Conservation (phyloP, 176 grass and related monocot species). For the Triticum dicoccoides region DNA sequence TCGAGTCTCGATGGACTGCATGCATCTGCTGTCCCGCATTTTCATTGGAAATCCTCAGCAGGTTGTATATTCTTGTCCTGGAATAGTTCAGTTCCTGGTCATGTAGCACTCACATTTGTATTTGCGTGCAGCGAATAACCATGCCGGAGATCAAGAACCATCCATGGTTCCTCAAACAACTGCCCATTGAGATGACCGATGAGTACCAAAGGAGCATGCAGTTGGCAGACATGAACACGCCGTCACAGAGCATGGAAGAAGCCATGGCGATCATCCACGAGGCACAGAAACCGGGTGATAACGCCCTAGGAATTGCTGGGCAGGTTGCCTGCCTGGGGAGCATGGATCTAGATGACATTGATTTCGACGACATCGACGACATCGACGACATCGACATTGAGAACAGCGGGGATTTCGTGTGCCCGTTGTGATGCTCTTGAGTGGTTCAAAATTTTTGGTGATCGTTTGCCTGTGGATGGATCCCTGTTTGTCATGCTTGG, state of each 20-base stretch:
- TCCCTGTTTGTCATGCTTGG: neutral
- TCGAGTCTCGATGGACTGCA: slow-evolving; percentile 67
- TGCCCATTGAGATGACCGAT: neutral
- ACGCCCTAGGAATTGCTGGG: slow-evolving; percentile 21
- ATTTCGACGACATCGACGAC: slow-evolving; percentile 69
- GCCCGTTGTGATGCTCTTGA: slow-evolving; percentile 36
- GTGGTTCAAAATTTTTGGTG: slow-evolving; percentile 8
- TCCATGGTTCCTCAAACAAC: neutral
- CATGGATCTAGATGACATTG: slow-evolving; percentile 78
- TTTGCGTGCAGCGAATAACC: slow-evolving; percentile 58
- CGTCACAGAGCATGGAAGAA: slow-evolving; percentile 65
- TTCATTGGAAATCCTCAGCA: slow-evolving; percentile 85
- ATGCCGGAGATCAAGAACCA: slow-evolving; percentile 42
- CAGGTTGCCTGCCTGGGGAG: slow-evolving; percentile 53
- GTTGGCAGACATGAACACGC: slow-evolving; percentile 28
- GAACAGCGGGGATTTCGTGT: slow-evolving; percentile 74
- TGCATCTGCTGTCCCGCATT: slow-evolving; percentile 75
- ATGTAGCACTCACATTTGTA: neutral
- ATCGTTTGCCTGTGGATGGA: neutral
- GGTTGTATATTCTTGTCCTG: slow-evolving; percentile 25
- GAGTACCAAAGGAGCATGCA: slow-evolving; percentile 27
- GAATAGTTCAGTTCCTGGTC: neutral
- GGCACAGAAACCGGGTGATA: slow-evolving; percentile 43
- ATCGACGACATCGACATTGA: slow-evolving; percentile 72
- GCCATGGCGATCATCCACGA: slow-evolving; percentile 77